phyloP scores from a whole-genome alignment of 495 filamentous ascomycete genomes.

The Wilcoxina mikolae region DNA sequence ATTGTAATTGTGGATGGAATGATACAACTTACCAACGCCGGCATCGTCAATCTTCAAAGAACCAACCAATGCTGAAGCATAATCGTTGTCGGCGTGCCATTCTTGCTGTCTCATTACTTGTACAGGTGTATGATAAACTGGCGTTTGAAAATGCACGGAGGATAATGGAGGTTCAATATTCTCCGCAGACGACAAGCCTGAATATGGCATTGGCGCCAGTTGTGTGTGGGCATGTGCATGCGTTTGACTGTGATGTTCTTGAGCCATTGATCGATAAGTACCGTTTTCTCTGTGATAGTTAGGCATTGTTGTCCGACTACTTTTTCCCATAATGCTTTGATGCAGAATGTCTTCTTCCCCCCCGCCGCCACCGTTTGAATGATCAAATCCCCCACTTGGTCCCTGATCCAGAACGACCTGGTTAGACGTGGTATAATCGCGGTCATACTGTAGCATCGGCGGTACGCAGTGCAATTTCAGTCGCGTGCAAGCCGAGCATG shows the following conservation, averaged over 20 bases:
- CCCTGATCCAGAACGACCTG: conserved; percentile 21
- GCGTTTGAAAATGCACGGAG: conserved; percentile 20
- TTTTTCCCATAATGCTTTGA: conserved; percentile 28
- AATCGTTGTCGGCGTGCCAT: conserved; percentile 7
- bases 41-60: conserved; percentile 76
- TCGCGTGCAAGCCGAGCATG: conserved; percentile 83
- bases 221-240: conserved; percentile 9
- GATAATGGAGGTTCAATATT: conserved; percentile 20
- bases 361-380: conserved; percentile 34
- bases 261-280: conserved; percentile 17
- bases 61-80: conserved; percentile 43
- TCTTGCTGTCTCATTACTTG: conserved; percentile 3
- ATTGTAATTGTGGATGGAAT: conserved; percentile 8
- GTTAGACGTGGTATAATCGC: conserved; percentile 43
- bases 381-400: conserved; percentile 32
- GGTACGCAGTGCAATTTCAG: conserved; percentile 88
- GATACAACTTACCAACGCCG: conserved; percentile 56
- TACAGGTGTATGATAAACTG: conserved; percentile 18
- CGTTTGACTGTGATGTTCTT: conserved; percentile 17
- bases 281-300: conserved; percentile 18
- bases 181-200: conserved; percentile 15
- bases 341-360: conserved; percentile 44
- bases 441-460: conserved; percentile 75
- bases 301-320: conserved; percentile 18
- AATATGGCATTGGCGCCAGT: conserved; percentile 13